These are phyloP conservation scores for Moniliophthora roreri DNA, from an alignment of 1,284 basidiomycete genomes.

Conservation along the genomic window DNA sequence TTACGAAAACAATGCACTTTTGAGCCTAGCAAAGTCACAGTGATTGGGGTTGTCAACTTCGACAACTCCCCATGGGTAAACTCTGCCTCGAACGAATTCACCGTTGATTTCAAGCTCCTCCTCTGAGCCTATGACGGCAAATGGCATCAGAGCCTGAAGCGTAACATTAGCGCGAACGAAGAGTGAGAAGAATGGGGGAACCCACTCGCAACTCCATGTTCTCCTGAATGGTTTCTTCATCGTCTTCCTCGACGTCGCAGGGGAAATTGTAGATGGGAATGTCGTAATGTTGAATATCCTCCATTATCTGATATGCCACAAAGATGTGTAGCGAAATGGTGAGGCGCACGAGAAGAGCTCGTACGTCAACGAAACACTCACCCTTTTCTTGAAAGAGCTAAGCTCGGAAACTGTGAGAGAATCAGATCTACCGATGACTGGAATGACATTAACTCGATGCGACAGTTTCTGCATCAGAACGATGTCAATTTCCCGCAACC, in stretches of 20 bases:
- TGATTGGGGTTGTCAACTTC: slow-evolving; percentile 98
- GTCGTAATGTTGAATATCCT: slow-evolving; percentile 95
- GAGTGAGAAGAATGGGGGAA: slow-evolving; percentile 7
- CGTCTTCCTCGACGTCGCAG: slow-evolving; percentile 96
- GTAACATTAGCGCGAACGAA: background rate
- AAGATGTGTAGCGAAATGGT: background rate
- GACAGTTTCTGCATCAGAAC: slow-evolving; percentile 94
- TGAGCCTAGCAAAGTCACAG: slow-evolving; percentile 89
- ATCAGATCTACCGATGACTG: slow-evolving; percentile 95
- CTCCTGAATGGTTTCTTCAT: slow-evolving; percentile 96
- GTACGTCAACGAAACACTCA: slow-evolving; percentile 35
- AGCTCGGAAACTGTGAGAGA: slow-evolving; percentile 87
- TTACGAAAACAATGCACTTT: slow-evolving; percentile 84
- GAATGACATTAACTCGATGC: slow-evolving; percentile 96
- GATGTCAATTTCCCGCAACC: slow-evolving; percentile 96
- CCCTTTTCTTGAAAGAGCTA: slow-evolving; percentile 91
- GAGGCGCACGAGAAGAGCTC: background rate
- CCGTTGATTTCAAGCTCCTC: slow-evolving; percentile 92
- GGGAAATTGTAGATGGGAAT: slow-evolving; percentile 99
- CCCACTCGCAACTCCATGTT: slow-evolving; percentile 86
- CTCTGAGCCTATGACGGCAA: slow-evolving; percentile 95
- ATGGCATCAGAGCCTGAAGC: slow-evolving; percentile 78
- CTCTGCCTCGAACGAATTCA: slow-evolving; percentile 82
- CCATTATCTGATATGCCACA: slow-evolving; percentile 81
- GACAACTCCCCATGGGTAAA: slow-evolving; percentile 96